phyloP scores from a whole-genome alignment of 352 stramenopile species.

The Phytophthora foliorum region DNA sequence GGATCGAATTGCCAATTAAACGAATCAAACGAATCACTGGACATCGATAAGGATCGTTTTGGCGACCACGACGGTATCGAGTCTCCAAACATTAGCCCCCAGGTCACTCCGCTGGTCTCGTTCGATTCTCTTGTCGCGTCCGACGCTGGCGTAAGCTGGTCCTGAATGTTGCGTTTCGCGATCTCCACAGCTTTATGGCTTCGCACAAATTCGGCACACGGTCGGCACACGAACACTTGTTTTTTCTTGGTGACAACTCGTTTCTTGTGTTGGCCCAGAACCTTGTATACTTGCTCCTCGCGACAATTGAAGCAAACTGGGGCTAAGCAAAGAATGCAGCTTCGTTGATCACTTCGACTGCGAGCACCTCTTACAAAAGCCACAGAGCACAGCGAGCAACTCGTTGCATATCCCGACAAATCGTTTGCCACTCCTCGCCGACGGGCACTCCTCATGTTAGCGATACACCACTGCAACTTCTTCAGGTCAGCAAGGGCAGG shows the following conservation, averaged over 20 bases:
- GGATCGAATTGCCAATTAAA: conserved; percentile 24
- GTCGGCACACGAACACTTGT: conserved; percentile 29
- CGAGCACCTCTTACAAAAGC: conserved; percentile 31
- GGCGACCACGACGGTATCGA: conserved; percentile 40
- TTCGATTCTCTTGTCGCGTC: conserved; percentile 24
- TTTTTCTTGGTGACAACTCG: conserved; percentile 28
- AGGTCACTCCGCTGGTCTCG: conserved; percentile 20
- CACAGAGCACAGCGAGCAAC: conserved; percentile 31
- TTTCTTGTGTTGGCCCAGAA: conserved; percentile 33
- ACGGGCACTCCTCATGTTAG: conserved; percentile 36
- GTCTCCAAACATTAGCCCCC: conserved; percentile 37
- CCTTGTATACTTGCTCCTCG: conserved; percentile 32
- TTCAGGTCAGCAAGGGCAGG: conserved; percentile 41
- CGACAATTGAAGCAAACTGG: conserved; percentile 39
- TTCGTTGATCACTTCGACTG: conserved; percentile 34
- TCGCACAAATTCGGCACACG: conserved; percentile 37
- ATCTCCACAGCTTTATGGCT: conserved; percentile 35
- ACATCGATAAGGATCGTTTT: conserved; percentile 38
- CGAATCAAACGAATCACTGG: conserved; percentile 36
- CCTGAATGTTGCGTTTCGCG: conserved; percentile 15
- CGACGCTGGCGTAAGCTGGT: conserved; percentile 36
- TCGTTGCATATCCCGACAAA: conserved; percentile 23
- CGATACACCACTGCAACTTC: conserved; percentile 47
- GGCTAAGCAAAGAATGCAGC: conserved; percentile 36
- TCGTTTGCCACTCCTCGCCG: conserved; percentile 25